Conservation (phyloP, 2,329 filamentous ascomycete species). For the Trichoderma koningiopsis region DNA sequence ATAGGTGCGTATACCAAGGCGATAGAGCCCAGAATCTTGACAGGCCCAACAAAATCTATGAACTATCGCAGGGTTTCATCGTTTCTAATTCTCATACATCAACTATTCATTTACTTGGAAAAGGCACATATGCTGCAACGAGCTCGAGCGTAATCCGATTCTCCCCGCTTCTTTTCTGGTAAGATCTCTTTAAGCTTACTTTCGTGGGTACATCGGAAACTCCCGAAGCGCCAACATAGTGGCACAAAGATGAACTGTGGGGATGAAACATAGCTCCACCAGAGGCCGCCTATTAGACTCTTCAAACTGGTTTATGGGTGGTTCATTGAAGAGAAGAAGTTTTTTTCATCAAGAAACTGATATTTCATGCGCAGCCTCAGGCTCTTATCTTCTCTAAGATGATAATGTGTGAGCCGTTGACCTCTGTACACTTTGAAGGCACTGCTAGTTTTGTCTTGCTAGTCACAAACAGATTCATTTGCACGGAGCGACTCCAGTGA, state of each 20-base stretch:
- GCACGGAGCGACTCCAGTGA: too few relatives aligned
- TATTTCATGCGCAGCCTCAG: too few relatives aligned
- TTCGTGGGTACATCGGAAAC: background rate
- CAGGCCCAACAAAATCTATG: background rate
- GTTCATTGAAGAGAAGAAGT: background rate
- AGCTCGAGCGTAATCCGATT: background rate
- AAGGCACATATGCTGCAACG: background rate
- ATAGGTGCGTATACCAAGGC: background rate
- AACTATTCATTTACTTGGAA: background rate
- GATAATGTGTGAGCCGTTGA: background rate
- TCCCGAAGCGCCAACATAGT: background rate
- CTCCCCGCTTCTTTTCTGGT: background rate
- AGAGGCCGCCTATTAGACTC: background rate
- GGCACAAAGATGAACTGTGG: too few relatives aligned
- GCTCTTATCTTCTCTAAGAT: background rate
- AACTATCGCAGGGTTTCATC: background rate
- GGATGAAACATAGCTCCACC: background rate
- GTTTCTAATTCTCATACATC: background rate
- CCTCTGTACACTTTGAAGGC: background rate
- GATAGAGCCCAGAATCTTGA: background rate
- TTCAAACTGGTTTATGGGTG: background rate
- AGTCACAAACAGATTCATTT: background rate
- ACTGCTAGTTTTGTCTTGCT: too few relatives aligned
- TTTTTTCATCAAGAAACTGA: background rate
- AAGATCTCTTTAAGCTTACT: background rate